Conservation (phyloP, 306 rosid species). For the Alnus glutinosa region DNA sequence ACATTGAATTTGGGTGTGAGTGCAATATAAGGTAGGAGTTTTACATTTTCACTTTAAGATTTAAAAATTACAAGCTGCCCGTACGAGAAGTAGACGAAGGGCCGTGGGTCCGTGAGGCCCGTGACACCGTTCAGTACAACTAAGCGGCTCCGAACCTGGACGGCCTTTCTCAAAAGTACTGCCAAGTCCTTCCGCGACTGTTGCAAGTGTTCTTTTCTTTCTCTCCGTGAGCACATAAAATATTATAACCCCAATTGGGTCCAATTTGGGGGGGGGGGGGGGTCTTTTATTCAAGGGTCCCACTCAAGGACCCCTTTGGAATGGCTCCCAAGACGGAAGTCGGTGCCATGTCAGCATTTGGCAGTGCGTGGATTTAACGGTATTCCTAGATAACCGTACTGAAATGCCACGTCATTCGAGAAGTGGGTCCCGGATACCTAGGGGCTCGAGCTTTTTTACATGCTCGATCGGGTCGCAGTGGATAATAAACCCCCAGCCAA, state of each 20-base stretch:
- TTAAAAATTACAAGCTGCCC: conserved; percentile 7
- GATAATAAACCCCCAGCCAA: neutral
- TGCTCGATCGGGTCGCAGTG: neutral
- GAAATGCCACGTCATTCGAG: conserved; percentile 15
- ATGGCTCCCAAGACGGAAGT: conserved; percentile 1
- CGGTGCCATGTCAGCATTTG: conserved; percentile 28
- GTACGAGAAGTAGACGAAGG: conserved; percentile 33
- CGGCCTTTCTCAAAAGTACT: neutral
- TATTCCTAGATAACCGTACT: conserved; percentile 1
- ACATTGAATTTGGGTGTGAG: neutral
- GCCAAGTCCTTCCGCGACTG: no score
- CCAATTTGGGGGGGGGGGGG: neutral
- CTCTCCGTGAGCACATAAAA: neutral
- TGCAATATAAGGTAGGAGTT: neutral
- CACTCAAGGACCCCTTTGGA: neutral
- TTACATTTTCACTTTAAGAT: neutral
- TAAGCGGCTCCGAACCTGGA: conserved; percentile 28
- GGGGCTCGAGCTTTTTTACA: neutral
- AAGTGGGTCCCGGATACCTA: conserved; percentile 1
- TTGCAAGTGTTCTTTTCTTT: neutral
- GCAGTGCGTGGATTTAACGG: conserved; percentile 16
- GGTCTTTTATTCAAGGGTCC: neutral
- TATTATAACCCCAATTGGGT: neutral
- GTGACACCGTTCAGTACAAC: conserved; percentile 40
- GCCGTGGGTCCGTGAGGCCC: conserved; percentile 23